A percentile compares a stretch with the other conserved stretches of the same genome.
These are phyloP conservation scores for Fusarium abutilonis DNA, from an alignment of 2,329 filamentous ascomycete genomes.

Conservation along the genomic window DNA sequence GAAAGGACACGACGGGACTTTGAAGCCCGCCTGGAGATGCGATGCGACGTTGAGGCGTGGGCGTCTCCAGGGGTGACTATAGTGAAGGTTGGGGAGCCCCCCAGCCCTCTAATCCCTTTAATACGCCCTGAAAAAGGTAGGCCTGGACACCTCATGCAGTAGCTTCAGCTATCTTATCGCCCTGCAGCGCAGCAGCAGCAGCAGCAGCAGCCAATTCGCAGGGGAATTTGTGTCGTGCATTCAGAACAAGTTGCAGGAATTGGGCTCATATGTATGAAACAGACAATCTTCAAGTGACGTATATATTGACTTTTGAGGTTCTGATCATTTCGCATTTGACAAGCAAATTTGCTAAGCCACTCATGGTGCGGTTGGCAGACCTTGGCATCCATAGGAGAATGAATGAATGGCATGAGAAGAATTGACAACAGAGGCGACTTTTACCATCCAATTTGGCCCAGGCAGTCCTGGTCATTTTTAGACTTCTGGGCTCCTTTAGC, in stretches of 20 bases:
- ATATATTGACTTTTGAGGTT: constrained; percentile 4
- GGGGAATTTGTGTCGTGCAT: background rate
- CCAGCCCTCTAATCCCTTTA: constrained; percentile 12
- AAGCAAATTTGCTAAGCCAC: constrained; percentile 12
- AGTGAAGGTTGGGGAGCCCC: constrained; percentile 34
- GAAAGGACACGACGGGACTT: constrained; percentile 25
- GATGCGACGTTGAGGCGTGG: constrained; percentile 26
- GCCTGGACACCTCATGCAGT: constrained; percentile 21
- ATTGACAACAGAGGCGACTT: constrained; percentile 15
- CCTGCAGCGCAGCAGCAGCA: constrained; percentile 1
- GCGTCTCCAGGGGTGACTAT: constrained; percentile 25
- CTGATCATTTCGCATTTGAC: constrained; percentile 7
- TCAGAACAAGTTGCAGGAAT: constrained; percentile 19
- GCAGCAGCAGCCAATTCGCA: background rate
- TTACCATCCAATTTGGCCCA: constrained; percentile 11
- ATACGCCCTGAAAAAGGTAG: constrained; percentile 20
- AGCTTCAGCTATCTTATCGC: constrained; percentile 39
- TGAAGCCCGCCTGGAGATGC: constrained; percentile 9
- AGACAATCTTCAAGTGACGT: constrained; percentile 11
- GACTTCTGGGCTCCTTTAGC: constrained; percentile 1
- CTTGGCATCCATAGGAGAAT: constrained; percentile 11
- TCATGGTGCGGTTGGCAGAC: constrained; percentile 8
- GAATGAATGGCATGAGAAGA: too few species aligned
- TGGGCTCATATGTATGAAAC: constrained; percentile 39
- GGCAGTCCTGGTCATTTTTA: constrained; percentile 3